Base-by-base conservation (phyloP, 208 protist species). In the Herpetomonas tarakana region DNA sequence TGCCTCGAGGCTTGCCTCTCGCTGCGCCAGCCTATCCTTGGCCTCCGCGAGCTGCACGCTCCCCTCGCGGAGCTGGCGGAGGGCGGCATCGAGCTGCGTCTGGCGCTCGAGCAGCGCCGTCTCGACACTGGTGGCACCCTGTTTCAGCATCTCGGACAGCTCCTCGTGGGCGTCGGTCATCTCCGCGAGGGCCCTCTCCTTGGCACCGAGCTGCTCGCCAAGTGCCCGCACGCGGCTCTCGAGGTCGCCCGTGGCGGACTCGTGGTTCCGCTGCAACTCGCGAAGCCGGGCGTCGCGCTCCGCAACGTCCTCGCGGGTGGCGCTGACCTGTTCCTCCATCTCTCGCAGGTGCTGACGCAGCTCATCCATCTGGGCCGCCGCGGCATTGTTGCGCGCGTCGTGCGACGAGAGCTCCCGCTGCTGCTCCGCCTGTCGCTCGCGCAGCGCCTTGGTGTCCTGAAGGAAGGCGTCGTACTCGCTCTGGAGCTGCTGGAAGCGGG, bases 71-170 rank as follows among this genome's bases (percentile, higher is more conserved):
- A 67, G 44, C 18, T 39, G 25, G 12, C 50, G 28, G 35, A 27
- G 19, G 14, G 38, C n/a, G 6, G 49, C 60, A 49, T 65, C 67
- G 3, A 73, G 19, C 16, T 68, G 65, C 16, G 45, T 41, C 31
- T 84, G 62, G 19, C 65, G 60, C 24, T 76, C 68, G 12, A 52
- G 54, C 68, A 88, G 58, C 9, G 73, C 68, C 18, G 62, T 35
- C 58, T 81, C 68, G 46, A 83, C 76, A 21, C 68, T 71, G n/a
- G 63, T 71, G n/a, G 76, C 82, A 18, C 75, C 82, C 21, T 78
- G 57, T 57, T 71, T 63, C 45, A 88, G 65, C 50, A 88, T 63
- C 30, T 71, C 54, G 22, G 62, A 65, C 21, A 78, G 67, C 44
- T 88, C 77, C 31, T 76, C 74, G 52, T 85, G 74, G 44, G 65